Conservation (phyloP, 2,329 filamentous ascomycete species). For the Lomentospora prolificans region DNA sequence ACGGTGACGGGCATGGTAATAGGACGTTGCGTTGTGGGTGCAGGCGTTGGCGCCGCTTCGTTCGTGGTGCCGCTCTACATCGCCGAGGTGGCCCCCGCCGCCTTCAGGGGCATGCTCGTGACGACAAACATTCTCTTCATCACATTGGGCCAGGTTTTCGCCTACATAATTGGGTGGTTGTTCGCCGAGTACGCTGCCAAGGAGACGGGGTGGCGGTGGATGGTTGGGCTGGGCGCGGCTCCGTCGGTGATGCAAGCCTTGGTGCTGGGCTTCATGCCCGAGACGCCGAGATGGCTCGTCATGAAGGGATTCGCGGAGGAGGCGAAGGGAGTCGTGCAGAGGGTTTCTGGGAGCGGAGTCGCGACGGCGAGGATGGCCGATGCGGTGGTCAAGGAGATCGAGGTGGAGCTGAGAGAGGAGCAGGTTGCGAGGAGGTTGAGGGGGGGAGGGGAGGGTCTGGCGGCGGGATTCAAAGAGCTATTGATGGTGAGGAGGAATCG, state of each 20-base stretch:
- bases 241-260: slow-evolving; percentile 64
- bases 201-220: slow-evolving; percentile 71
- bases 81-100: slow-evolving; percentile 70
- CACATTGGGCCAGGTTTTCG: slow-evolving; percentile 79
- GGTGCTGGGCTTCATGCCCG: slow-evolving; percentile 65
- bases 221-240: slow-evolving; percentile 75
- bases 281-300: slow-evolving; percentile 83
- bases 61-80: slow-evolving; percentile 85
- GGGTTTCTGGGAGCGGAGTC: slow-evolving; percentile 46
- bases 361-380: slow-evolving; percentile 40
- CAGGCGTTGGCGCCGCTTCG: slow-evolving; percentile 65
- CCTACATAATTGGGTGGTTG: slow-evolving; percentile 74
- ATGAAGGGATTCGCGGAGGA: slow-evolving; percentile 51
- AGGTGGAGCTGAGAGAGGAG: slow-evolving; percentile 65
- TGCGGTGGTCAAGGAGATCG: slow-evolving; percentile 57
- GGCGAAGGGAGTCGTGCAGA: slow-evolving; percentile 56
- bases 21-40: slow-evolving; percentile 60
- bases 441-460: slow-evolving; percentile 12
- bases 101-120: slow-evolving; percentile 67
- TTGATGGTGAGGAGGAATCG: slow-evolving; percentile 52
- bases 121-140: slow-evolving; percentile 77
- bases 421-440: slow-evolving; percentile 35
- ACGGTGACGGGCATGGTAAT: slow-evolving; percentile 55
- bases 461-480: slow-evolving; percentile 36
- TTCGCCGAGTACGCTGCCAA: slow-evolving; percentile 47